phyloP scores from a whole-genome alignment of 2,329 filamentous ascomycete genomes.

The Magnaporthiopsis incrustans region DNA sequence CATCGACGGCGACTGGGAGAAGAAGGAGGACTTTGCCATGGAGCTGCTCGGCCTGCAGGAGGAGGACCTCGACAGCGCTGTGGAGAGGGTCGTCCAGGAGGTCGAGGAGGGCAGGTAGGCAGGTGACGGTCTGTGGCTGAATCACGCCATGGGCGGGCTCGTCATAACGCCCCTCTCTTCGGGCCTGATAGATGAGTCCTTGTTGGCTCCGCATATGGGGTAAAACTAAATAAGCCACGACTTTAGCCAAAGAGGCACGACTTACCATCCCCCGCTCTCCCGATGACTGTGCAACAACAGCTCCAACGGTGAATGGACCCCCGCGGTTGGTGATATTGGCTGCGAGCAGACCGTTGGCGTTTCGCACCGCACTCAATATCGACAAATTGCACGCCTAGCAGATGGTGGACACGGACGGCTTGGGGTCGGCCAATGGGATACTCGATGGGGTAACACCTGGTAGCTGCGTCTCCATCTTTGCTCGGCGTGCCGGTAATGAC shows the following conservation, averaged over 20 bases:
- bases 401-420: neutral
- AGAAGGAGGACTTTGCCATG: slow-evolving; percentile 37
- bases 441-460: neutral
- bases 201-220: neutral
- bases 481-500: neutral
- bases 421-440: neutral
- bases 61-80: slow-evolving; percentile 35
- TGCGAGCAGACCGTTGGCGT: neutral
- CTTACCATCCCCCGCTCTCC: neutral
- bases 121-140: neutral
- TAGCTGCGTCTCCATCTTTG: neutral
- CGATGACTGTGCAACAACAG: neutral
- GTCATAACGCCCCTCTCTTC: too few relatives aligned
- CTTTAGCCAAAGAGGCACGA: neutral
- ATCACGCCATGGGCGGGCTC: too few relatives aligned
- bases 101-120: neutral
- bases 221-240: neutral
- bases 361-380: neutral
- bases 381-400: neutral
- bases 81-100: slow-evolving; percentile 24
- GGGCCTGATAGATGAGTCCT: neutral
- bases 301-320: neutral
- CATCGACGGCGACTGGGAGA: slow-evolving; percentile 40
- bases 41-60: slow-evolving; percentile 35
- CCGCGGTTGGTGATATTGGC: neutral